These are phyloP conservation scores for Nidularia pulvinata DNA, from an alignment of 768 basidiomycete genomes.

Conservation along the genomic window DNA sequence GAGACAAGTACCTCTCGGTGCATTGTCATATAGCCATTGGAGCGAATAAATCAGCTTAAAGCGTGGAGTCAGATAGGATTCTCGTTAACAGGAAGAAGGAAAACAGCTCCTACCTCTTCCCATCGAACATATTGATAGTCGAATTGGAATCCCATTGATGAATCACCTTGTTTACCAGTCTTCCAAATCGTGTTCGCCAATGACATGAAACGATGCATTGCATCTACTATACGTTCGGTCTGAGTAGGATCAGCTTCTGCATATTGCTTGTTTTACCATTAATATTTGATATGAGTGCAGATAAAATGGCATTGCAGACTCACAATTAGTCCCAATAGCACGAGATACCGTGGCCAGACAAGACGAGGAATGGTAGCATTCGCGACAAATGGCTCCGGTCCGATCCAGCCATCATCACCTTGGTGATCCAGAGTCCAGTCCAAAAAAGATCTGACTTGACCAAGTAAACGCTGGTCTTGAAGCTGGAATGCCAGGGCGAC, in stretches of 20 bases:
- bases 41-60: constrained; percentile 29
- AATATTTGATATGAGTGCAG: background rate
- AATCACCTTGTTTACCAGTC: constrained; percentile 28
- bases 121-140: constrained; percentile 40
- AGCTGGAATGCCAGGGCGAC: constrained; percentile 41
- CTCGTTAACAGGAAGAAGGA: too few relatives aligned
- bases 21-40: constrained; percentile 40
- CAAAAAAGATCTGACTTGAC: constrained; percentile 33
- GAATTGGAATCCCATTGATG: constrained; percentile 36
- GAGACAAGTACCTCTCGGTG: constrained; percentile 25
- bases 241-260: constrained; percentile 38
- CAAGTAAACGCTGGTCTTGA: constrained; percentile 29
- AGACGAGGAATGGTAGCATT: constrained; percentile 34
- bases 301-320: constrained; percentile 4
- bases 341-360: constrained; percentile 40
- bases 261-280: constrained; percentile 28
- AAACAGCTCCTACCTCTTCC: constrained; percentile 28
- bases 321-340: constrained; percentile 34
- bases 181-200: constrained; percentile 32
- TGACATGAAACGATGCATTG: constrained; percentile 33
- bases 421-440: constrained; percentile 36
- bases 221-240: constrained; percentile 28
- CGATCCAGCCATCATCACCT: constrained; percentile 38
- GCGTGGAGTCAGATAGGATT: background rate
- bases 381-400: constrained; percentile 32